A percentile compares a stretch with the other conserved stretches of the same genome.
phyloP scores from a whole-genome alignment of 345 rosid genomes.

The Theobroma cacao region DNA sequence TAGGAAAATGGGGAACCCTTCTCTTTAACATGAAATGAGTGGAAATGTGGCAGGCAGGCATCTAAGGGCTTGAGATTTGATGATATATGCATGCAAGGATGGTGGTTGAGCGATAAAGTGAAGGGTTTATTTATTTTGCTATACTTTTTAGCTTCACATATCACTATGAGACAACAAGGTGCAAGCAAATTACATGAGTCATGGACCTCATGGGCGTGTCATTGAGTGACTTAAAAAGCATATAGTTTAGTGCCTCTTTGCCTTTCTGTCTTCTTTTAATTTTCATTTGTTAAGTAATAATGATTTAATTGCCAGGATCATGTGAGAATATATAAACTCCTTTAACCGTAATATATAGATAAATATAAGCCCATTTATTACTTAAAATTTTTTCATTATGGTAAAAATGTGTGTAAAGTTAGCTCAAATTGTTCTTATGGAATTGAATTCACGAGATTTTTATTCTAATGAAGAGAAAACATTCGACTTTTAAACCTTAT shows the following conservation, averaged over 20 bases:
- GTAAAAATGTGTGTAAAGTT: no score
- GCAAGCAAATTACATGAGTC: background rate
- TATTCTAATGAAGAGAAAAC: background rate
- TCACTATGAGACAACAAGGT: constrained; percentile 11
- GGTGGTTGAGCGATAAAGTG: constrained; percentile 10
- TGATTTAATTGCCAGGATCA: background rate
- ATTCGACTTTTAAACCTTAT: background rate
- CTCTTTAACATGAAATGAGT: background rate
- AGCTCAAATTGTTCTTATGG: no score
- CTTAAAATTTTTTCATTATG: no score
- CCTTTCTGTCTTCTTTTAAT: background rate
- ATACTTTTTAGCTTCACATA: background rate
- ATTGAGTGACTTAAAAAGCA: background rate
- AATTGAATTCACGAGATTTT: no score
- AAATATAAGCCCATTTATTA: no score
- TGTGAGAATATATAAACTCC: background rate
- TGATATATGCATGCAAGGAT: constrained; percentile 12
- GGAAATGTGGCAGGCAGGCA: background rate
- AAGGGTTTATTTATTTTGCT: background rate
- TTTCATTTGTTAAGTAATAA: background rate
- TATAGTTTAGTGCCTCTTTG: background rate
- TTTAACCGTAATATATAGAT: background rate
- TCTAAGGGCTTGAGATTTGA: background rate
- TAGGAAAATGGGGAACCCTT: background rate
- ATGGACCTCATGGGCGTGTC: background rate